Evolutionary conservation across 2,329 filamentous ascomycete species (phyloP), one percentile per base, ranked within the genome.

Genomic region (Lasiodiplodia hormozganensis): DNA sequence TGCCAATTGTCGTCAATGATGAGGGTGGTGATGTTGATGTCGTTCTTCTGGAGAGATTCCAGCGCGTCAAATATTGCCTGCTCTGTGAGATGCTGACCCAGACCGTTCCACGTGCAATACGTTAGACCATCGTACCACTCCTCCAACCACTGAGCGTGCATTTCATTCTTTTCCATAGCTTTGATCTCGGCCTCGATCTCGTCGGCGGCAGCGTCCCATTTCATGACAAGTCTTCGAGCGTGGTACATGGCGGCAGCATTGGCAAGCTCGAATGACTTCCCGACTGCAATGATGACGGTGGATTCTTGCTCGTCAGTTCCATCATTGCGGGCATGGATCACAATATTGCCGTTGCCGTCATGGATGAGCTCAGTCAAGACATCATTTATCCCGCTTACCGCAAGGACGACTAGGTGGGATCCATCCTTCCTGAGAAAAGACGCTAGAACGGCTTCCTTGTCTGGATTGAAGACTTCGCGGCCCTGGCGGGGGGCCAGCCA

Each of bases 1-100:
- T 97, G 94, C 96, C 96, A 99, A 74, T 96, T 97, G 76, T 99
- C 96, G 73, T 99, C 96, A 70, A 99, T 97, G 70, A 98, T 97
- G 2, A 99, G 84, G 74, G 90, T 97, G 0, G 89, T 90, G 56
- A 98, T 81, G 52, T 91, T 89, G 74, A 99, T 92, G 0, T 90
- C 87, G 68, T 92, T 86, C 36, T 88, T 83, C 4, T 89, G 86
- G 12, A 99, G 82, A 1, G 86, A 85, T 69, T 93, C 88, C 0
- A 98, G 83, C 1, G 94, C 93, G 51, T 88, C 79, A 14, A 94
- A 83, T 16, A 99, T 87, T 73, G 93, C 96, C 23, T 92, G 85
- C 70, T 95, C 92, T 0, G 90, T 96, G 40, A 99, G 84, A 54
- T 90, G 83, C 74, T 96, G 93, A 0, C 96, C 96, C 0, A 99